Percentiles rank a stretch among this genome's conserved stretches.
phyloP scores from a whole-genome alignment of 1,139 yeast species.

The Suhomyces choctaworum region DNA sequence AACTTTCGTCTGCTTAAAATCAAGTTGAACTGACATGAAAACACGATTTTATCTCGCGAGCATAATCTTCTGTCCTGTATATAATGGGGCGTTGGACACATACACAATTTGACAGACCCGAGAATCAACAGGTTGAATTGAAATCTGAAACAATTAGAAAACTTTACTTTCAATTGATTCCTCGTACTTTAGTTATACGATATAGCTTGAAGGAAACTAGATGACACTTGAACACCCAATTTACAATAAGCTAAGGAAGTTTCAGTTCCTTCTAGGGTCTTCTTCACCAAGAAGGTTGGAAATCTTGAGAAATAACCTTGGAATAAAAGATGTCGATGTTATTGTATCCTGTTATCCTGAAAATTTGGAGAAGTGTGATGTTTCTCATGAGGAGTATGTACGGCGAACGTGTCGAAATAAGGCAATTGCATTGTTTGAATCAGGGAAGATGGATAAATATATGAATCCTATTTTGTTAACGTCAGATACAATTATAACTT shows the following conservation, averaged over 20 bases:
- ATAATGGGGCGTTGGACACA: no score
- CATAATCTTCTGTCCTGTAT: no score
- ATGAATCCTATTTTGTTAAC: slow-evolving; percentile 48
- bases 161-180: no score
- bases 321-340: slow-evolving; percentile 50
- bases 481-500: slow-evolving; percentile 85
- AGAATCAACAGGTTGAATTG: no score
- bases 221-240: slow-evolving; percentile 23
- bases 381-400: slow-evolving; percentile 64
- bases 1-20: no score
- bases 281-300: slow-evolving; percentile 79
- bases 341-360: slow-evolving; percentile 70
- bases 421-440: slow-evolving; percentile 35
- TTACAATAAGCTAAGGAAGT: slow-evolving; percentile 25
- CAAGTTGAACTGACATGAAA: no score
- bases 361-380: slow-evolving; percentile 56
- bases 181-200: no score
- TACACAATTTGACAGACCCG: no score
- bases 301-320: slow-evolving; percentile 61
- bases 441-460: no score
- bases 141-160: no score
- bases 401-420: slow-evolving; percentile 68
- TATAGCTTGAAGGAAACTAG: background rate
- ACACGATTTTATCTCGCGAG: no score
- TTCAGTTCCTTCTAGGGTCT: slow-evolving; percentile 68